Conservation (phyloP, 164 flowering plant species). For the Annona cherimola region DNA sequence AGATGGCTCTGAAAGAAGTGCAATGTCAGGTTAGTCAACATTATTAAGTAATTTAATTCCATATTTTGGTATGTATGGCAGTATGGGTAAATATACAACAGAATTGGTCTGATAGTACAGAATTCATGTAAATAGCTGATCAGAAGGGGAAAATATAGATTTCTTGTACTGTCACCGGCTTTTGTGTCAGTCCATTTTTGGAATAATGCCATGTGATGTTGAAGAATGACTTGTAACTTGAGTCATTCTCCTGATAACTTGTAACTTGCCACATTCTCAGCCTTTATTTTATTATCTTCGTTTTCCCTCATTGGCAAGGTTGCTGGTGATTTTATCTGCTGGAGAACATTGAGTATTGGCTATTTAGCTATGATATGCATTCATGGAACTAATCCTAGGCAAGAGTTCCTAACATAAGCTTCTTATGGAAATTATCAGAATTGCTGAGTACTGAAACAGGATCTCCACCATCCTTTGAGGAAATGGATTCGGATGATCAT, state of each 20-base stretch:
- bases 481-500: conserved; percentile 14
- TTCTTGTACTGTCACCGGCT: neutral
- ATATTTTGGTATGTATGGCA: neutral
- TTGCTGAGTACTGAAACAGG: conserved; percentile 13
- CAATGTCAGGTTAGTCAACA: conserved; percentile 16
- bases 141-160: neutral
- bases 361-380: neutral
- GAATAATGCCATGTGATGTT: neutral
- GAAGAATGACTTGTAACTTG: neutral
- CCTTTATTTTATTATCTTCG: neutral
- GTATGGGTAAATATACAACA: neutral
- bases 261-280: neutral
- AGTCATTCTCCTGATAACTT: neutral
- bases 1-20: conserved; percentile 6
- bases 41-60: neutral
- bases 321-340: neutral
- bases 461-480: conserved; percentile 16
- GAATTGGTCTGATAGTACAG: neutral
- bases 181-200: neutral
- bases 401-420: neutral
- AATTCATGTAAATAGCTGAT: neutral
- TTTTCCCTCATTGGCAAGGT: no score
- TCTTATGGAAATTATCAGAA: conserved; percentile 6
- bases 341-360: neutral
- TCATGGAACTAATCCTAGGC: neutral